Base-by-base conservation (phyloP, 2,329 filamentous ascomycete species). In the Xylaria sp. region DNA sequence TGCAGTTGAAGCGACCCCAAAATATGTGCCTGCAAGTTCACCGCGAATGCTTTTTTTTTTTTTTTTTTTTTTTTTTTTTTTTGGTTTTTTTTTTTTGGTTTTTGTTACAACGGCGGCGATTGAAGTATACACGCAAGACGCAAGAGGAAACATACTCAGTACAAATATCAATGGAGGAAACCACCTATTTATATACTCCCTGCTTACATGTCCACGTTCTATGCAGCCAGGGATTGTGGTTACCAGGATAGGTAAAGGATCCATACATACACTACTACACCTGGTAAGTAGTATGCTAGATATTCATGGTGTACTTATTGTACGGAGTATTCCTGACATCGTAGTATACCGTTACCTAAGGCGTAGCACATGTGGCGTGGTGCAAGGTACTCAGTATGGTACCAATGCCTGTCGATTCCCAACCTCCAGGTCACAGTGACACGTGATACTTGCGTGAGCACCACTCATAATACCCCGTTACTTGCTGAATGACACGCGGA, bases 1-100 rank as follows among this genome's bases (percentile, higher is more conserved):
- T 71, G 67, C 70, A 67, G 63, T 59, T 48, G 52, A 67, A 66
- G 65, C 61, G 67, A 70, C 66, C 70, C 70, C 57, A 18, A 65
- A 58, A 61, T 39, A 44, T 58, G 59, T 61, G 48, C 46, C 57
- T 56, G 46, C 66, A 46, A 60, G 52, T 56, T 39, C 37, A 13
- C 58, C 51, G 46, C 56, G 9, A 46, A 57, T 52, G 9, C 28
- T 12, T 20, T 37, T n/a, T 18, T 34, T 44, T 25, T 25, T 25
- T 25, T 25, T 25, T 25, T 25, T 25, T 25, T 25, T 3, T 18
- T 34, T 44, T 25, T 25, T 25, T 25, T 25, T 25, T 25, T 25
- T 25, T 25, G 1, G 1, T 20, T 37, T n/a, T 18, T 34, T 44
- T 25, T 25, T 25, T 25, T 25, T 25, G n/a, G n/a, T 25, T 25